Percentiles rank a stretch among this genome's conserved stretches.
phyloP scores from a whole-genome alignment of 352 stramenopile genomes.

The Nothophytophthora sp. region DNA sequence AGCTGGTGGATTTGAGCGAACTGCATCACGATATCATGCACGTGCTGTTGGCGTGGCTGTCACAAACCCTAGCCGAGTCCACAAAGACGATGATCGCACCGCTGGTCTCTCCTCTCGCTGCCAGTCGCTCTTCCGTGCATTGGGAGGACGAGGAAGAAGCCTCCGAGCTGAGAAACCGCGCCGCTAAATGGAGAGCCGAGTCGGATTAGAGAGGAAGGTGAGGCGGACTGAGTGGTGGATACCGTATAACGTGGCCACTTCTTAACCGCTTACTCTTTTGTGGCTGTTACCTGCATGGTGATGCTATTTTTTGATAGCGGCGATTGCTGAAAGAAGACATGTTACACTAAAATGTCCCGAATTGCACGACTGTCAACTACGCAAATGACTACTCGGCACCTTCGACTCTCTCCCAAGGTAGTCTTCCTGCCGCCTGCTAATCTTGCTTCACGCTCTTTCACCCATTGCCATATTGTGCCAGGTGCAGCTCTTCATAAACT shows the following conservation, averaged over 20 bases:
- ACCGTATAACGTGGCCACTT: no score
- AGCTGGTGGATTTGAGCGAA: slow-evolving; percentile 78
- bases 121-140: slow-evolving; percentile 16
- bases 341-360: no score
- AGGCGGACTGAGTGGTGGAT: no score
- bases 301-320: no score
- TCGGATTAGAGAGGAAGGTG: slow-evolving; percentile 49
- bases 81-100: slow-evolving; percentile 68
- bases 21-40: slow-evolving; percentile 86
- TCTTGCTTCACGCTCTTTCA: no score
- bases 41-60: slow-evolving; percentile 78
- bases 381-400: no score
- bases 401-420: no score
- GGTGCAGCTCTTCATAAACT: slow-evolving; percentile 64
- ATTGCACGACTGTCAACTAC: no score
- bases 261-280: no score
- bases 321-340: no score
- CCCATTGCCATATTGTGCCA: slow-evolving; percentile 24
- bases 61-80: slow-evolving; percentile 65
- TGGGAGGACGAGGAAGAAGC: slow-evolving; percentile 42
- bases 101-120: slow-evolving; percentile 44
- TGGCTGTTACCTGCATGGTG: no score
- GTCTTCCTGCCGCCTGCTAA: no score
- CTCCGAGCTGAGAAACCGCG: slow-evolving; percentile 26
- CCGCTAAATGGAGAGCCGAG: slow-evolving; percentile 52